Evolutionary conservation across 2,329 filamentous ascomycete genomes (phyloP).

Genomic region (Dothistroma pini): DNA sequence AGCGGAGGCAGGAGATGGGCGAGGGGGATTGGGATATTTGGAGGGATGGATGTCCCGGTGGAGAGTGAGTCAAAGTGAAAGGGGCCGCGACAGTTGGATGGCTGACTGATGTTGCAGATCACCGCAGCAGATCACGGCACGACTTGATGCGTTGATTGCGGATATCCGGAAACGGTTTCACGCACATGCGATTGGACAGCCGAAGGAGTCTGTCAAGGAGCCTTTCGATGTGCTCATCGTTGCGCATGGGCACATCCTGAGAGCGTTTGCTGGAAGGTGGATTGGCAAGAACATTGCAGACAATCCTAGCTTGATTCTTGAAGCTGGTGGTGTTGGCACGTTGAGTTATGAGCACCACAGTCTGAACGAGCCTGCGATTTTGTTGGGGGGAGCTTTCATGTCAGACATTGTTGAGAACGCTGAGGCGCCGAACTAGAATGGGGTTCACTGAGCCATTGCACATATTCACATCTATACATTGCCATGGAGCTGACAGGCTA

Average conservation of each 20-base stretch:
- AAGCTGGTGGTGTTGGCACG: constrained; percentile 55
- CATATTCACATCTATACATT: background rate
- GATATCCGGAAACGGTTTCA: constrained; percentile 61
- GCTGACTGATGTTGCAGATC: constrained; percentile 45
- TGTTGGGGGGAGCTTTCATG: constrained; percentile 51
- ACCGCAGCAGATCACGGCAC: constrained; percentile 66
- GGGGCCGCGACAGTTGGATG: constrained; percentile 5
- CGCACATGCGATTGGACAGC: constrained; percentile 51
- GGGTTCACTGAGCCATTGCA: background rate
- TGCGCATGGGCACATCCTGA: constrained; percentile 84
- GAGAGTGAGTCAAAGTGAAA: constrained; percentile 44
- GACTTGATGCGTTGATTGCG: constrained; percentile 71
- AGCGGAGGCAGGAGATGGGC: constrained; percentile 45
- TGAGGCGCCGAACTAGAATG: constrained; percentile 16
- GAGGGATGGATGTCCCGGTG: constrained; percentile 79
- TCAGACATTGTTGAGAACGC: constrained; percentile 46
- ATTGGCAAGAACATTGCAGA: constrained; percentile 67
- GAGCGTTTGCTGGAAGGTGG: constrained; percentile 87
- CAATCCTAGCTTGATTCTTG: constrained; percentile 76
- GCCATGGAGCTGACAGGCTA: background rate
- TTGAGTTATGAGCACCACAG: constrained; percentile 51
- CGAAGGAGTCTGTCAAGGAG: constrained; percentile 33
- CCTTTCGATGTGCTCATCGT: constrained; percentile 72
- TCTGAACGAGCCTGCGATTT: constrained; percentile 49
- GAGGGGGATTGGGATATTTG: constrained; percentile 76